Base-by-base conservation (phyloP, 2,329 filamentous ascomycete species). In the Diplodia intermedia region DNA sequence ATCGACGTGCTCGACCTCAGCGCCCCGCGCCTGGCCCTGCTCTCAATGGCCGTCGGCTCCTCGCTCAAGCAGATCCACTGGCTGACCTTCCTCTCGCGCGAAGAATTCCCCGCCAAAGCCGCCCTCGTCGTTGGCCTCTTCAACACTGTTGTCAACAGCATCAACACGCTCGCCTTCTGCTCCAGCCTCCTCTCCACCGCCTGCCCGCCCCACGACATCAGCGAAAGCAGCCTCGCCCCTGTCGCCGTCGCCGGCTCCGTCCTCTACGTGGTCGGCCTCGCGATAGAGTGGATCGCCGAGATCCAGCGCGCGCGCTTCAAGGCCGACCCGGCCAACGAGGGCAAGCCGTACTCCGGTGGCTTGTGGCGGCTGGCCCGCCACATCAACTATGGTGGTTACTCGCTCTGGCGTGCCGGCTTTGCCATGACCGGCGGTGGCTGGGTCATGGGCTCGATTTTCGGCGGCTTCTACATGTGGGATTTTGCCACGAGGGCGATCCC, bases 61-160 rank as follows among this genome's bases (percentile, higher is more conserved):
- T 79, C 82, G 29, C 68, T 84, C 33, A 89, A 89, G 78, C 87
- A 89, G 69, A 83, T 85, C 72, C 84, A 84, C 76, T 87, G 85
- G 84, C 77, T 84, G 15, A 73, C 80, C 1, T 72, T 71, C 31
- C 75, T 86, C 2, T 82, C 81, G 20, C 77, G 82, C 56, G 86
- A 89, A 71, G 80, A 83, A 14, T 84, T 89, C 76, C 78, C 79
- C 0, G 77, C 82, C 0, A 26, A 55, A 0, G 75, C 77, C 2
- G 86, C 86, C 0, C 52, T 82, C 0, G 68, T 75, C 2, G 80
- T 90, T 15, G 77, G 79, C 15, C 62, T 75, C 2, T 87, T 85
- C 80, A 90, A 90, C 75, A 81, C 82, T 0, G 43, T 85, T 11
- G 74, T 84, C 73, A 89, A 89, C 78, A 80, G 80, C n/a, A 15